Conservation (phyloP, 305 asterid species). For the Fraxinus greggii region DNA sequence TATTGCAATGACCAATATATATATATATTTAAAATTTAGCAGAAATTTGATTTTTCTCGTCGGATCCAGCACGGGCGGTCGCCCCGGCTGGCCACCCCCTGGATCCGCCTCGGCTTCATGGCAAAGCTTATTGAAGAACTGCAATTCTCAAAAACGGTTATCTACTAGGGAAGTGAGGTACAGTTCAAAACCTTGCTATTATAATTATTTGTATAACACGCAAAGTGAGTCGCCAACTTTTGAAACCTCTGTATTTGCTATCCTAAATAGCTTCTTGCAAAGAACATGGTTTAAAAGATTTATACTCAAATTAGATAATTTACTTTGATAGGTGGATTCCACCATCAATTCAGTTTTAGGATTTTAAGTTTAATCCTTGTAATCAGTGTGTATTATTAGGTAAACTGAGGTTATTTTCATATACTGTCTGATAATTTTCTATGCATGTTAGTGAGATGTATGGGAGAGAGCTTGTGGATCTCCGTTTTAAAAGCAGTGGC, state of each 20-base stretch:
- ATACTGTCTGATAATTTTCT: slow-evolving; percentile 29
- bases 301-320: neutral
- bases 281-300: neutral
- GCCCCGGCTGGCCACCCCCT: no score
- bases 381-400: slow-evolving; percentile 15
- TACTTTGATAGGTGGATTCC: slow-evolving; percentile 1
- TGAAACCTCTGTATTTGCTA: neutral
- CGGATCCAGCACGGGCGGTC: no score
- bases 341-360: slow-evolving; percentile 6
- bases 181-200: slow-evolving; percentile 23
- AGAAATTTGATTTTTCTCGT: no score
- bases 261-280: neutral
- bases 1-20: no score
- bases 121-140: no score
- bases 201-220: slow-evolving; percentile 12
- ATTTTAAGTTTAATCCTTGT: slow-evolving; percentile 11
- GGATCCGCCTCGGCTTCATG: no score
- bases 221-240: slow-evolving; percentile 14
- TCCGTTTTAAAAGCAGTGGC: slow-evolving; percentile 95
- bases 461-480: slow-evolving; percentile 87
- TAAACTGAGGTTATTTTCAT: slow-evolving; percentile 26
- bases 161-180: slow-evolving; percentile 81
- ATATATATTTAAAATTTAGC: no score
- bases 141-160: slow-evolving; percentile 37
- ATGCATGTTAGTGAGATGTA: slow-evolving; percentile 69